Evolutionary conservation across 2,329 filamentous ascomycete species (phyloP).

Genomic region (Penicillium sp.): DNA sequence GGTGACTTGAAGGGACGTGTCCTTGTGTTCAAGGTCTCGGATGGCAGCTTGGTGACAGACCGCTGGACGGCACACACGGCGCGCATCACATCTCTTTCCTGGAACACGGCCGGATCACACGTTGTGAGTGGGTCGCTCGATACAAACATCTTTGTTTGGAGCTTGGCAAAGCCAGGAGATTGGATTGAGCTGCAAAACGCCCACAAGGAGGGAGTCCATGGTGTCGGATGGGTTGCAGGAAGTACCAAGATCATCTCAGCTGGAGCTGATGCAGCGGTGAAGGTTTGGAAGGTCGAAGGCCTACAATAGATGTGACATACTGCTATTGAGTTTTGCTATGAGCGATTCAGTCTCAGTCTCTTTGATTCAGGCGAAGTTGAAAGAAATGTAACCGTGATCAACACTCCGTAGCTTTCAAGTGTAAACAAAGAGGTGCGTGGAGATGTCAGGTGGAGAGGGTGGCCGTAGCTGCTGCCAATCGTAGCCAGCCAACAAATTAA

Average conservation of each 20-base stretch:
- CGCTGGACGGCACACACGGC: conserved; percentile 73
- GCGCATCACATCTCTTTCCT: conserved; percentile 68
- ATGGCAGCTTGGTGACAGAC: conserved; percentile 76
- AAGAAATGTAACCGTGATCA: background rate
- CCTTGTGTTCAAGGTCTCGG: conserved; percentile 70
- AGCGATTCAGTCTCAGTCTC: background rate
- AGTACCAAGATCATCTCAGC: conserved; percentile 71
- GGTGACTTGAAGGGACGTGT: conserved; percentile 88
- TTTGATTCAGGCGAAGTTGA: background rate
- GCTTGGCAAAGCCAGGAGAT: conserved; percentile 77
- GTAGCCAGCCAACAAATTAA: conserved; percentile 5
- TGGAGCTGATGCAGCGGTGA: conserved; percentile 86
- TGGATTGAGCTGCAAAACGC: conserved; percentile 83
- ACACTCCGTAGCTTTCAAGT: background rate
- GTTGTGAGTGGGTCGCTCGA: conserved; percentile 84
- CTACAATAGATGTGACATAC: conserved; percentile 38
- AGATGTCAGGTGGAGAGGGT: conserved; percentile 3
- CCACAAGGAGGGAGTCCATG: conserved; percentile 94
- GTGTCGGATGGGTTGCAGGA: conserved; percentile 75
- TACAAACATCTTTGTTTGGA: conserved; percentile 93
- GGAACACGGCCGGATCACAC: conserved; percentile 76
- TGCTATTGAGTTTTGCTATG: background rate
- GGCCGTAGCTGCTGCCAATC: conserved; percentile 9
- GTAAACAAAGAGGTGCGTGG: conserved; percentile 16
- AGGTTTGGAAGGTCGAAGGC: conserved; percentile 75